Conservation (phyloP, 2,329 filamentous ascomycete species). For the Phyllosticta citriasiana region DNA sequence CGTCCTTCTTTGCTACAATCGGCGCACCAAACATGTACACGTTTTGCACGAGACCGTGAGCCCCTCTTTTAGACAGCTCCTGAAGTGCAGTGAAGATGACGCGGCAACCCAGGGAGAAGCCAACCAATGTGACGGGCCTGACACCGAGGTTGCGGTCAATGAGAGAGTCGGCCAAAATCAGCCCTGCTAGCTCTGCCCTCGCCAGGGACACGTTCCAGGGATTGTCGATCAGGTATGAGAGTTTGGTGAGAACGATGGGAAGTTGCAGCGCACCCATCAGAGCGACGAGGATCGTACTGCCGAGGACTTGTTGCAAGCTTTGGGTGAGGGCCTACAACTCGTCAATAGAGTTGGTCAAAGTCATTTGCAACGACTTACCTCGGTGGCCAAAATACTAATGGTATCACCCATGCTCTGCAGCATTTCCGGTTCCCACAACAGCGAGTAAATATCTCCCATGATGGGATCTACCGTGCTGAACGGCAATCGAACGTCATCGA, state of each 20-base stretch:
- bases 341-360: slow-evolving; percentile 12
- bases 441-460: slow-evolving; percentile 97
- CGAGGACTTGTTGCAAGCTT: slow-evolving; percentile 89
- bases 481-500: slow-evolving; percentile 89
- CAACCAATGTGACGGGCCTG: slow-evolving; percentile 82
- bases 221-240: slow-evolving; percentile 95
- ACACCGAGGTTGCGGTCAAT: slow-evolving; percentile 87
- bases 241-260: slow-evolving; percentile 85
- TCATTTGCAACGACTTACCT: slow-evolving; percentile 48
- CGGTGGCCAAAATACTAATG: slow-evolving; percentile 94
- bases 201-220: slow-evolving; percentile 96
- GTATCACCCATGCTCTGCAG: slow-evolving; percentile 95
- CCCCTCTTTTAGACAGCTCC: slow-evolving; percentile 76
- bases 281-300: slow-evolving; percentile 75
- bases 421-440: slow-evolving; percentile 98
- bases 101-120: slow-evolving; percentile 84
- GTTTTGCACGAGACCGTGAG: slow-evolving; percentile 82
- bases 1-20: slow-evolving; percentile 82
- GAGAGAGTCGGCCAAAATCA: slow-evolving; percentile 89
- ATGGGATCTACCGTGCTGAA: slow-evolving; percentile 94
- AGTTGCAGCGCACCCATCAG: slow-evolving; percentile 89
- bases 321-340: slow-evolving; percentile 70
- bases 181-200: slow-evolving; percentile 74
- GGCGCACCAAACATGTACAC: slow-evolving; percentile 92
- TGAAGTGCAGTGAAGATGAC: slow-evolving; percentile 88